Conservation (phyloP, 768 basidiomycete genomes). For the button mushroom (Agaricus bisporus) region DNA sequence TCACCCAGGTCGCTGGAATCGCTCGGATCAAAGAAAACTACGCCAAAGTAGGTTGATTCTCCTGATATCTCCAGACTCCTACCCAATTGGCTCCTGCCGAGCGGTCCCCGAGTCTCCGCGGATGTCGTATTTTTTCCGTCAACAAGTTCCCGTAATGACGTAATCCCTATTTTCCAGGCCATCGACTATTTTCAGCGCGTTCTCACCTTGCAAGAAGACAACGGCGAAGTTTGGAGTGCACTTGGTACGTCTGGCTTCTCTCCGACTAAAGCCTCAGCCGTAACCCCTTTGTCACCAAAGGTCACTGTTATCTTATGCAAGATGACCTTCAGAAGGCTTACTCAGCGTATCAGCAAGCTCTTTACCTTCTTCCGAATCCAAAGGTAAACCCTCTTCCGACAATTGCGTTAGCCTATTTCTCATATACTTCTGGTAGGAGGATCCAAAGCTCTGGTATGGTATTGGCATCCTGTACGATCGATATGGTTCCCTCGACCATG, state of each 20-base stretch:
- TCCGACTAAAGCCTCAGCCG: slow-evolving; percentile 1
- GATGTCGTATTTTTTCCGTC: slow-evolving; percentile 22
- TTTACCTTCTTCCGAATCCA: slow-evolving; percentile 92
- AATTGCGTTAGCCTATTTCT: background rate
- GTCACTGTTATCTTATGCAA: slow-evolving; percentile 98
- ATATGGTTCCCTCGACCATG: slow-evolving; percentile 96
- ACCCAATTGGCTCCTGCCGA: slow-evolving; percentile 16
- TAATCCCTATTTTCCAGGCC: slow-evolving; percentile 52
- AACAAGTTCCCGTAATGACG: slow-evolving; percentile 34
- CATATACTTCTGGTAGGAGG: slow-evolving; percentile 46
- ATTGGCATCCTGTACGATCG: slow-evolving; percentile 99
- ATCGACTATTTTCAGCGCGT: slow-evolving; percentile 97
- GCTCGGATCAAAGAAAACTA: slow-evolving; percentile 98
- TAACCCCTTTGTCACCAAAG: slow-evolving; percentile 29
- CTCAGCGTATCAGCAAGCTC: slow-evolving; percentile 95
- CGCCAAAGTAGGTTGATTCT: slow-evolving; percentile 65
- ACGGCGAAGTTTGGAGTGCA: slow-evolving; percentile 98
- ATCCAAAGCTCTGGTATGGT: slow-evolving; percentile 99
- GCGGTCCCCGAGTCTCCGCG: slow-evolving; percentile 29
- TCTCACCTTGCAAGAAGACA: slow-evolving; percentile 85
- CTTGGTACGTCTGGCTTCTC: slow-evolving; percentile 51
- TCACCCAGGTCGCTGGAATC: slow-evolving; percentile 93
- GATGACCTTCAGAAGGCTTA: slow-evolving; percentile 99
- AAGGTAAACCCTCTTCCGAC: slow-evolving; percentile 47
- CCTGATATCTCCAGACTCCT: slow-evolving; percentile 9